phyloP scores from a whole-genome alignment of 108 stramenopile species.

The Cyclotella baltica region DNA sequence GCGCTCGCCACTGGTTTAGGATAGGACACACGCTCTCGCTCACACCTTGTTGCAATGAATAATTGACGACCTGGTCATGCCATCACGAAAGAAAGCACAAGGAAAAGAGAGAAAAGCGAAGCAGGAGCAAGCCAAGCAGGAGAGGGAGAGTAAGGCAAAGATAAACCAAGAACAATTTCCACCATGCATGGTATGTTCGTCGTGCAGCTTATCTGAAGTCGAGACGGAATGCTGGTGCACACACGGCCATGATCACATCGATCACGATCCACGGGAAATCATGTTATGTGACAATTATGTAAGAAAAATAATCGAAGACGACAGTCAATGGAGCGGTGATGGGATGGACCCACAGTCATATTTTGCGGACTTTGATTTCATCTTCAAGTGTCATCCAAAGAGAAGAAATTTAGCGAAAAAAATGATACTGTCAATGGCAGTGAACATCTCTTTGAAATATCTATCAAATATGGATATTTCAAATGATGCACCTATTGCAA shows the following conservation, averaged over 20 bases:
- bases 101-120: neutral
- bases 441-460: neutral
- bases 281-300: neutral
- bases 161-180: neutral
- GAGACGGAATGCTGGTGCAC: too few relatives aligned
- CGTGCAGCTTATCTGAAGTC: neutral
- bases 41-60: too few relatives aligned
- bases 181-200: neutral
- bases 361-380: neutral
- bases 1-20: too few relatives aligned
- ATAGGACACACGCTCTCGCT: too few relatives aligned
- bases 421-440: neutral
- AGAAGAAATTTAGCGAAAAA: neutral
- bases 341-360: neutral
- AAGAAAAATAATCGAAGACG: neutral
- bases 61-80: too few relatives aligned
- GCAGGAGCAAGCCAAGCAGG: neutral
- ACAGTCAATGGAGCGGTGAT: neutral
- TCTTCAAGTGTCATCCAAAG: neutral
- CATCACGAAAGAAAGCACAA: too few relatives aligned
- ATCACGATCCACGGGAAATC: neutral
- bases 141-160: neutral
- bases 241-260: neutral
- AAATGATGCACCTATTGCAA: neutral
- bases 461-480: neutral